These are phyloP conservation scores for Schwanniomyces sp. DNA, from an alignment of 805 yeast species.

Conservation along the genomic window DNA sequence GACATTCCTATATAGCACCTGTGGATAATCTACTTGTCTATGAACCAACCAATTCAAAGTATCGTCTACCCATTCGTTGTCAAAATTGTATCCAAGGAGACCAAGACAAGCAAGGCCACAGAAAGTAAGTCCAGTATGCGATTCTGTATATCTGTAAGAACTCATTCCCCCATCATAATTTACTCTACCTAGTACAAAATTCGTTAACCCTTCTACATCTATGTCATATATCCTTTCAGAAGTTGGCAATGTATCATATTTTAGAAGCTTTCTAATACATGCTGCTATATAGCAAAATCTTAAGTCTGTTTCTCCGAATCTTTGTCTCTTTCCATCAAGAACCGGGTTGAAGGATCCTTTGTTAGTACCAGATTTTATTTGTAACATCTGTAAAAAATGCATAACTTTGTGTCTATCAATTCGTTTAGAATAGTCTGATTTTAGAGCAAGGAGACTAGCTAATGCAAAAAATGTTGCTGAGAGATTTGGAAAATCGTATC, in stretches of 20 bases:
- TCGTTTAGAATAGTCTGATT: constrained; percentile 35
- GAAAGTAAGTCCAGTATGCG: constrained; percentile 85
- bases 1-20: constrained; percentile 20
- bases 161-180: constrained; percentile 74
- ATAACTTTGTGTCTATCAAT: constrained; percentile 49
- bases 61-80: constrained; percentile 13
- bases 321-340: constrained; percentile 13
- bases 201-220: constrained; percentile 37
- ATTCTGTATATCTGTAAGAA: constrained; percentile 50
- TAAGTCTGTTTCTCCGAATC: constrained; percentile 68
- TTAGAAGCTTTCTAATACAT: constrained; percentile 55
- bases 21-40: constrained; percentile 53
- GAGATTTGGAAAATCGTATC: constrained; percentile 62
- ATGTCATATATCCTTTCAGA: constrained; percentile 34
- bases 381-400: constrained; percentile 60
- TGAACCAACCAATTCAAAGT: constrained; percentile 63
- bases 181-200: constrained; percentile 29
- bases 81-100: constrained; percentile 31
- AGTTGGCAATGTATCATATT: constrained; percentile 28
- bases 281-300: constrained; percentile 75
- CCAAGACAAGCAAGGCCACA: constrained; percentile 72
- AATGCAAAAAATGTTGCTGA: constrained; percentile 80
- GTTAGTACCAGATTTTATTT: constrained; percentile 32
- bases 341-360: constrained; percentile 39
- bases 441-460: constrained; percentile 51